Percentiles rank a stretch among this genome's conserved stretches.
Evolutionary conservation across 352 stramenopile species (phyloP).

Genomic region (Phytophthora parvispora): DNA sequence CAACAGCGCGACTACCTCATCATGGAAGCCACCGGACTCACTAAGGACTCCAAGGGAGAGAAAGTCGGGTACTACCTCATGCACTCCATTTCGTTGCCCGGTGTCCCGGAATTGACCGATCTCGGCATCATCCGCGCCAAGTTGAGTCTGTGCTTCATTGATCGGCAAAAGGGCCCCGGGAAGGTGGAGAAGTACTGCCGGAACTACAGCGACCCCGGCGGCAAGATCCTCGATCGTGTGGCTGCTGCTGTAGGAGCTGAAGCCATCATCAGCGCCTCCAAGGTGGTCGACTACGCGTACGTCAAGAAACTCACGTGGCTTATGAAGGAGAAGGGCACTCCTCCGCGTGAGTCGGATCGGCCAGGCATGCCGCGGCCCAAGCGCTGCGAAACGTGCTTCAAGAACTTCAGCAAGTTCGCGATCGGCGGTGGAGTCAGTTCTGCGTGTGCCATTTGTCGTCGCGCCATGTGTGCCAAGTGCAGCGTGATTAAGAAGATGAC

Average conservation of each 20-base stretch:
- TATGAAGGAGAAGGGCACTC: conserved; percentile 29
- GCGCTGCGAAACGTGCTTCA: conserved; percentile 34
- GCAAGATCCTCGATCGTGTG: conserved; percentile 36
- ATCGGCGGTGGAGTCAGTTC: conserved; percentile 12
- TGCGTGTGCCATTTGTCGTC: conserved; percentile 56
- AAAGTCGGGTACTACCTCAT: conserved; percentile 45
- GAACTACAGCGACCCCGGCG: conserved; percentile 41
- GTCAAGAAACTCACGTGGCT: conserved; percentile 59
- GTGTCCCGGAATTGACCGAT: conserved; percentile 34
- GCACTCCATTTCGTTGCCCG: conserved; percentile 47
- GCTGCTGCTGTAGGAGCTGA: conserved; percentile 28
- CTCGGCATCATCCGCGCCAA: conserved; percentile 48
- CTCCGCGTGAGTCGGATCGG: conserved; percentile 8
- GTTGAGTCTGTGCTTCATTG: conserved; percentile 53
- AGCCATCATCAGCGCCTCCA: conserved; percentile 28
- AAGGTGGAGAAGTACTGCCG: conserved; percentile 53
- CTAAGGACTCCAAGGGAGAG: conserved; percentile 27
- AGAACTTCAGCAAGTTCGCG: conserved; percentile 29
- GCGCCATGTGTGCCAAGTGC: conserved; percentile 55
- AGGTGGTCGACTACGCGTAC: conserved; percentile 52
- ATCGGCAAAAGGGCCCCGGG: conserved; percentile 31
- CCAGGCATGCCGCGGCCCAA: conserved; percentile 11
- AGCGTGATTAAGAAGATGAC: conserved; percentile 64
- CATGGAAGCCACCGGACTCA: conserved; percentile 27
- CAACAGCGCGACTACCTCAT: conserved; percentile 51